phyloP scores from a whole-genome alignment of 2,329 filamentous ascomycete species.

The Talaromyces sp. region DNA sequence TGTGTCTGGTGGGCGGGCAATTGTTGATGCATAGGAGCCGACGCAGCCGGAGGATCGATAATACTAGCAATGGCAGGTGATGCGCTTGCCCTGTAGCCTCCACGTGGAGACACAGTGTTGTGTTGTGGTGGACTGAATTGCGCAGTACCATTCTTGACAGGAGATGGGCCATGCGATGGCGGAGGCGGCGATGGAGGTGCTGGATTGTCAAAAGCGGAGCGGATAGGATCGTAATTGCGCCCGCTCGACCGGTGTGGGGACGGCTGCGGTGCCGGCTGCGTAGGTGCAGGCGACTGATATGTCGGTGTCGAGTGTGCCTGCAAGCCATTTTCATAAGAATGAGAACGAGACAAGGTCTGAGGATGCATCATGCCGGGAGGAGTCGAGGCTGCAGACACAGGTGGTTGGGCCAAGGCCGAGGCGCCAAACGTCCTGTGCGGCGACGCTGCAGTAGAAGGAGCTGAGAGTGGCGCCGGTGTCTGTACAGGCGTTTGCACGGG shows the following conservation, averaged over 20 bases:
- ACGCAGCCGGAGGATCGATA: conserved; percentile 62
- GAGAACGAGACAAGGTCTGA: conserved; percentile 8
- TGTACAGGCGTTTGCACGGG: conserved; percentile 19
- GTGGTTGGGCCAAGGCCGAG: conserved; percentile 3
- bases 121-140: conserved; percentile 40
- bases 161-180: conserved; percentile 44
- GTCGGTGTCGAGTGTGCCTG: conserved; percentile 13
- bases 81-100: conserved; percentile 66
- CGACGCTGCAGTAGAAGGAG: background rate
- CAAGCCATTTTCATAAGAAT: conserved; percentile 10
- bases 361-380: conserved; percentile 8
- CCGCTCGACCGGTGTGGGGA: conserved; percentile 59
- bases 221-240: conserved; percentile 85
- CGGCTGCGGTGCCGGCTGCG: conserved; percentile 26
- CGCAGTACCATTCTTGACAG: conserved; percentile 33
- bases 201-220: conserved; percentile 57
- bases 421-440: background rate
- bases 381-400: conserved; percentile 1
- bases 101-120: conserved; percentile 46
- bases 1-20: conserved; percentile 17
- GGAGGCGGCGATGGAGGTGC: conserved; percentile 36
- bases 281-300: conserved; percentile 17
- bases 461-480: background rate
- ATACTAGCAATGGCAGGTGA: conserved; percentile 90
- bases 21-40: conserved; percentile 26